Base-by-base conservation (phyloP, 192 early-diverging fungal species). In the Linnemannia schmuckeri region DNA sequence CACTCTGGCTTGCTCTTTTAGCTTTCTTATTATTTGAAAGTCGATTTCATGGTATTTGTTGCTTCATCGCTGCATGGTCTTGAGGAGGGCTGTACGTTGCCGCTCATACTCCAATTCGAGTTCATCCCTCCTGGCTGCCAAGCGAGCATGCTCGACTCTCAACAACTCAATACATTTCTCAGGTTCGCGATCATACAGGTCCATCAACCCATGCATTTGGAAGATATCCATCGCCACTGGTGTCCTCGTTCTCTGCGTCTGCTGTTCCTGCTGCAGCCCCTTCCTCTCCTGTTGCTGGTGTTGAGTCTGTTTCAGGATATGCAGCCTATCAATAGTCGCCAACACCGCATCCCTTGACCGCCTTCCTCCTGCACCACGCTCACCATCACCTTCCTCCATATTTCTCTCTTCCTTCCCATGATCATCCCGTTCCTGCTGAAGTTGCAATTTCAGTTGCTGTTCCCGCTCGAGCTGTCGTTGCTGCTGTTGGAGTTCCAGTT, bases 101-200 rank as follows among this genome's bases (percentile, higher is more conserved):
- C 78, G 69, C 41, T 79, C 78, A 71, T 72, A 72, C 40, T 79
- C 78, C 40, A 79, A 52, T 27, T 79, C 78, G 0, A 79, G 52
- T 6, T 71, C 78, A 57, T 79, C 78, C n/a, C 69, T 54, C 18
- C 70, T 54, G 47, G 69, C 37, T 9, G 78, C 78, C 17, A 79
- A 30, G 1, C 78, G 68, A 0, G 78, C 78, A 79, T 79, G 78
- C 35, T 79, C 78, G 5, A 72, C 69, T 4, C 78, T 46, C 27
- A 71, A 73, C 38, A 79, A 9, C n/a, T 35, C 30, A 27, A 57
- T 30, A 38, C 78, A 79, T 27, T 72, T 44, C 10, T 42, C 40
- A 12, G 78, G 78, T 12, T 79, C 54, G 3, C n/a, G 46, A 44
- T 79, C 78, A 61, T 79, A 79, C 4, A 79, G 52, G 44, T 79